Evolutionary conservation across 179 eudicot species (phyloP).

Genomic region (Carnegiea gigantea): DNA sequence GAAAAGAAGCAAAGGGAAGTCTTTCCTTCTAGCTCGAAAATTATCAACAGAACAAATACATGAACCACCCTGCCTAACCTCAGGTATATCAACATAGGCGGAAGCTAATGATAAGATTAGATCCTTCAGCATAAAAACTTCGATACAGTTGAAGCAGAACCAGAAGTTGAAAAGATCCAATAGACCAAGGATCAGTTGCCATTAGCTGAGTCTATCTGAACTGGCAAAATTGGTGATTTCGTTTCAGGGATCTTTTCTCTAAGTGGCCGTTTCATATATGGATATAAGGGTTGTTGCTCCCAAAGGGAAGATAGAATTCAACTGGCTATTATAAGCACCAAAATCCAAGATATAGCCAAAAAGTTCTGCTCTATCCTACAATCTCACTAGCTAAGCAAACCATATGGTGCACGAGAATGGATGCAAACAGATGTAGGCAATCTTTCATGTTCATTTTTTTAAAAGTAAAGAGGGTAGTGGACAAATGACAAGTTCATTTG

Average conservation of each 20-base stretch:
- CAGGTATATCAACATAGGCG: no score
- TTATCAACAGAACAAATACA: no score
- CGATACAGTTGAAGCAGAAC: no score
- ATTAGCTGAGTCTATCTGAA: background rate
- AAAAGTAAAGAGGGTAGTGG: background rate
- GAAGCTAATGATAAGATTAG: no score
- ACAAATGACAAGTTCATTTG: background rate
- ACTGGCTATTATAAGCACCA: constrained; percentile 5
- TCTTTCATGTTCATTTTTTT: background rate
- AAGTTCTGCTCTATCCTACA: background rate
- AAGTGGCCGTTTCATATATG: background rate
- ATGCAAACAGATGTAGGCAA: background rate
- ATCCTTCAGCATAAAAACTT: no score
- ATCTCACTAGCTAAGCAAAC: background rate
- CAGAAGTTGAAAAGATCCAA: background rate
- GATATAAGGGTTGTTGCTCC: background rate
- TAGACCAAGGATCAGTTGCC: background rate
- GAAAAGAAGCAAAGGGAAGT: no score
- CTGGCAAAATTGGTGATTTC: background rate
- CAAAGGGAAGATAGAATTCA: background rate
- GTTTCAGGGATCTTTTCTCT: background rate
- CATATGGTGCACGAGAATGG: background rate
- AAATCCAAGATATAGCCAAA: background rate
- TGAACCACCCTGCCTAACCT: no score
- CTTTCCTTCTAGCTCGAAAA: no score